Evolutionary conservation across 2,329 filamentous ascomycete genomes (phyloP).

Genomic region (Zymoseptoria brevis): DNA sequence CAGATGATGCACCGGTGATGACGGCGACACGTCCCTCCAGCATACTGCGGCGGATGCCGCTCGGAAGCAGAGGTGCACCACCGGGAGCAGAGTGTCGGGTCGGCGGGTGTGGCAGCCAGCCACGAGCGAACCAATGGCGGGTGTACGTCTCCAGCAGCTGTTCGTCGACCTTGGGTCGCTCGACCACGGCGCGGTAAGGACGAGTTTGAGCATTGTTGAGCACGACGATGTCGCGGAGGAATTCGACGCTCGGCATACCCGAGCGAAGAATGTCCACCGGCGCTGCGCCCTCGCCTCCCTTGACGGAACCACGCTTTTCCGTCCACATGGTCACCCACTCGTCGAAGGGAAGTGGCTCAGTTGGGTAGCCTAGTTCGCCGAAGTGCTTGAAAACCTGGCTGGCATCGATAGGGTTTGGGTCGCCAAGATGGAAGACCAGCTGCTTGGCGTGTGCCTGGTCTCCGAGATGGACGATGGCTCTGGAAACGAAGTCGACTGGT

Average conservation of each 20-base stretch:
- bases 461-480: slow-evolving; percentile 62
- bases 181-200: slow-evolving; percentile 50
- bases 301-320: slow-evolving; percentile 57
- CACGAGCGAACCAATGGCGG: slow-evolving; percentile 71
- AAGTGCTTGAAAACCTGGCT: slow-evolving; percentile 58
- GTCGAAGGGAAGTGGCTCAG: slow-evolving; percentile 58
- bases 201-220: slow-evolving; percentile 63
- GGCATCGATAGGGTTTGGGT: slow-evolving; percentile 62
- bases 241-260: slow-evolving; percentile 70
- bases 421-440: slow-evolving; percentile 64
- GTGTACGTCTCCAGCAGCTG: slow-evolving; percentile 69
- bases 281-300: slow-evolving; percentile 62
- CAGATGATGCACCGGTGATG: slow-evolving; percentile 71
- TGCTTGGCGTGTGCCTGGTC: slow-evolving; percentile 56
- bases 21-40: slow-evolving; percentile 63
- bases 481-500: slow-evolving; percentile 72
- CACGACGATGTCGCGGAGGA: slow-evolving; percentile 62
- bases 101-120: slow-evolving; percentile 63
- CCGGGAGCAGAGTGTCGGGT: slow-evolving; percentile 41
- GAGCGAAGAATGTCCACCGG: slow-evolving; percentile 72
- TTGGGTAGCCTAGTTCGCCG: slow-evolving; percentile 60
- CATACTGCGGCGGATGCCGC: slow-evolving; percentile 46
- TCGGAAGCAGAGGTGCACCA: slow-evolving; percentile 41
- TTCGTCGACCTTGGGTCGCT: slow-evolving; percentile 61
- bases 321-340: slow-evolving; percentile 69